Evolutionary conservation across 2,329 filamentous ascomycete genomes (phyloP).

Genomic region (Arthrocladium fulminans): DNA sequence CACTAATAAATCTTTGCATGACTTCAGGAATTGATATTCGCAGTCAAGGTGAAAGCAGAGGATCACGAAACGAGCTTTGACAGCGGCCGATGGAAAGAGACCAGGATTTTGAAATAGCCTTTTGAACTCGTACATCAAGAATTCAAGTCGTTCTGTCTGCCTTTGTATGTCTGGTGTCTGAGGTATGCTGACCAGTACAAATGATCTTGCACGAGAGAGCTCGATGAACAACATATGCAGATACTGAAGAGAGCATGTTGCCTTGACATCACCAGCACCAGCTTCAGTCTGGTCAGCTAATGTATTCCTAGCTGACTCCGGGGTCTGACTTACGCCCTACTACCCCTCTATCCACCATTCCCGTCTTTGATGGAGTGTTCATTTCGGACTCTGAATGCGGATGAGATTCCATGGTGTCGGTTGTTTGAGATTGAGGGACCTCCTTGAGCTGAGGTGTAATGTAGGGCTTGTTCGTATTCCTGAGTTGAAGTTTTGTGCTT

Average conservation of each 20-base stretch:
- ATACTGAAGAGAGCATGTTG: conserved; percentile 13
- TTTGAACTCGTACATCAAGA: conserved; percentile 10
- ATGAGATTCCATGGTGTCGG: too few relatives aligned
- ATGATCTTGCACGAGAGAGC: conserved; percentile 15
- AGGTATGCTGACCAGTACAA: conserved; percentile 12
- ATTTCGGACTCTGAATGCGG: too few relatives aligned
- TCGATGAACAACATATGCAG: conserved; percentile 13
- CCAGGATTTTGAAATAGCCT: conserved; percentile 14
- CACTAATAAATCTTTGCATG: conserved; percentile 12
- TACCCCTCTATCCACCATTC: not conserved
- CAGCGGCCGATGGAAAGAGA: conserved; percentile 13
- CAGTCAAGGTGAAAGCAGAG: conserved; percentile 14
- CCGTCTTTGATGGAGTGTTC: too few relatives aligned
- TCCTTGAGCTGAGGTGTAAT: too few relatives aligned
- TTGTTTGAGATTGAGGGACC: too few relatives aligned
- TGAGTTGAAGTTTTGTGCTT: not conserved
- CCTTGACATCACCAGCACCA: conserved; percentile 11
- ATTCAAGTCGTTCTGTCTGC: conserved; percentile 12
- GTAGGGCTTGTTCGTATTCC: not conserved
- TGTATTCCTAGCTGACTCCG: not conserved
- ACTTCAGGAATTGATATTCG: conserved; percentile 15
- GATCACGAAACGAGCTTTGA: conserved; percentile 10
- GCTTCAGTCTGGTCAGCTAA: not conserved
- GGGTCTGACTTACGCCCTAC: not conserved
- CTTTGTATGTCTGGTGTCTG: not conserved